A percentile compares a stretch with the other conserved stretches of the same genome.
Evolutionary conservation across 2,329 filamentous ascomycete genomes (phyloP).

Genomic region (Alternaria postmessia): DNA sequence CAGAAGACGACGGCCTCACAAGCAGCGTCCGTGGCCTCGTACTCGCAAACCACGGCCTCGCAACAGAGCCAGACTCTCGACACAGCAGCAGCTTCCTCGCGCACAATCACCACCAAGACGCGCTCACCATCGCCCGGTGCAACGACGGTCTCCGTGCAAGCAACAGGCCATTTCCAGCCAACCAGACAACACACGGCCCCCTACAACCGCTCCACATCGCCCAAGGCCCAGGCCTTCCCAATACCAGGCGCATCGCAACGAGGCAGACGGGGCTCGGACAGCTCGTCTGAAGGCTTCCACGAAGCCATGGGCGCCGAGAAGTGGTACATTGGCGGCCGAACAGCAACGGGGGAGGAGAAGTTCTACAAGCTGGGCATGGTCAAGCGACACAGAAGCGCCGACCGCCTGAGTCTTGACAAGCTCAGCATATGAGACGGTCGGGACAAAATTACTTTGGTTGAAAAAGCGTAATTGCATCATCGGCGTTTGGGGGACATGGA

Average conservation of each 20-base stretch:
- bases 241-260: conserved; percentile 45
- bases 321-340: conserved; percentile 82
- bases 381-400: conserved; percentile 74
- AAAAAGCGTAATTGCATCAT: conserved; percentile 34
- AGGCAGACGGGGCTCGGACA: conserved; percentile 73
- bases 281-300: conserved; percentile 77
- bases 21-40: conserved; percentile 48
- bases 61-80: conserved; percentile 50
- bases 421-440: conserved; percentile 69
- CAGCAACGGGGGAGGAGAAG: conserved; percentile 77
- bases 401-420: conserved; percentile 76
- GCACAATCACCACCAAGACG: conserved; percentile 49
- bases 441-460: background rate
- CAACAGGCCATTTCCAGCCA: conserved; percentile 51
- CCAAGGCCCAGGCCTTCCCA: conserved; percentile 46
- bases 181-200: conserved; percentile 52
- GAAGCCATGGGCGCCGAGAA: conserved; percentile 77
- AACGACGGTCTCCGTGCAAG: conserved; percentile 51
- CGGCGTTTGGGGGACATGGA: conserved; percentile 37
- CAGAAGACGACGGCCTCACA: conserved; percentile 63
- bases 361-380: conserved; percentile 85
- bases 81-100: conserved; percentile 52
- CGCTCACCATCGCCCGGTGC: conserved; percentile 43
- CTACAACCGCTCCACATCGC: conserved; percentile 50
- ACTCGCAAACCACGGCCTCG: conserved; percentile 45